Conservation (phyloP, 108 stramenopile genomes). For the Mediolabrus comicus region DNA sequence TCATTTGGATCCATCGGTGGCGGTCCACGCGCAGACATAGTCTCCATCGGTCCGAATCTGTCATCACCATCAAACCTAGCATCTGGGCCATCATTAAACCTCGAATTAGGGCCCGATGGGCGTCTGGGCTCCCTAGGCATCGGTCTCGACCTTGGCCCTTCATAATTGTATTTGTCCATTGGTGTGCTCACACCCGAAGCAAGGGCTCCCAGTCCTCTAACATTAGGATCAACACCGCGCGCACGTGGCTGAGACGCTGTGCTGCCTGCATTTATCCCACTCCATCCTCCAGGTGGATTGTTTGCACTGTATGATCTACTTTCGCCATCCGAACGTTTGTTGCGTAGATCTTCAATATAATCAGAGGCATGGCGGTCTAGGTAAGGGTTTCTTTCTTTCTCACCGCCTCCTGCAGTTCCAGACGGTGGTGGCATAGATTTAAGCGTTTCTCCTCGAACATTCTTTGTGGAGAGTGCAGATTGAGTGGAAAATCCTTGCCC, state of each 20-base stretch:
- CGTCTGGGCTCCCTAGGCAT: conserved; percentile 1
- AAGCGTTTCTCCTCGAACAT: not conserved
- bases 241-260: conserved; percentile 18
- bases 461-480: not conserved
- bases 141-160: conserved; percentile 1
- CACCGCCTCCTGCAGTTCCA: not conserved
- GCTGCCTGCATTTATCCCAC: conserved; percentile 32
- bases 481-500: not conserved
- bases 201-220: conserved; percentile 18
- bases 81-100: not conserved
- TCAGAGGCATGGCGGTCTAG: conserved; percentile 20
- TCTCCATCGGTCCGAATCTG: not conserved
- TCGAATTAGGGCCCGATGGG: not conserved
- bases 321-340: conserved; percentile 2
- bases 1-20: not conserved
- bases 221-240: conserved; percentile 9
- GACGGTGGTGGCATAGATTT: not conserved
- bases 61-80: not conserved
- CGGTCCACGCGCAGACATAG: not conserved
- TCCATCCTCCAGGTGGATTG: conserved; percentile 28
- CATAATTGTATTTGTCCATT: conserved; percentile 16
- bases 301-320: conserved; percentile 38
- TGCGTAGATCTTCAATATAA: conserved; percentile 21
- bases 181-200: conserved; percentile 34
- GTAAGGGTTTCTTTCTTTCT: not conserved